Base-by-base conservation (phyloP, 176 grass and related monocot genomes). In the Carex kokanica region DNA sequence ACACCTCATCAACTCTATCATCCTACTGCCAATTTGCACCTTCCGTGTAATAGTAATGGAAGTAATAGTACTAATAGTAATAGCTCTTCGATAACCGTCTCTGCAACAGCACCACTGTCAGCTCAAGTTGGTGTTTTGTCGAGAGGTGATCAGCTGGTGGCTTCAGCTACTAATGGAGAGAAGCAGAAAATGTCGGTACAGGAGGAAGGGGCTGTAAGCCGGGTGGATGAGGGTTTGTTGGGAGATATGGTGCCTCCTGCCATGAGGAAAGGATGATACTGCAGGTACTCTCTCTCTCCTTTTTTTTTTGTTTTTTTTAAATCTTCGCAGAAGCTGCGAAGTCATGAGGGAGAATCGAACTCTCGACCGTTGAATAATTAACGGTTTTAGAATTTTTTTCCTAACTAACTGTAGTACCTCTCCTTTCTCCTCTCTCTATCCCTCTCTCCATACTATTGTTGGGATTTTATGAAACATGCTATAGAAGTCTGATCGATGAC, bases 171-270 rank as follows among this genome's bases (percentile, higher is more conserved):
- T 13, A 80, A 80, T 15, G 56, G 29, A 20, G 56, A 80, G 78
- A 60, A 80, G 17, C 52, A 0, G 29, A 40, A 52, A 47, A 38
- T 27, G 59, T 8, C 21, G n/a, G 38, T 64, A 16, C 40, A 64
- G 38, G 80, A 82, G 80, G 15, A 64, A 64, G 47, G 31, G 32
- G 59, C 21, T 49, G 38, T 41, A 27, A 24, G 62, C 60, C 41
- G 25, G 60, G 78, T 84, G 21, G 87, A 91, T 70, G 83, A 86
- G 86, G 91, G 94, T 20, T 81, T 97, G 12, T 85, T 97, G 40
- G 94, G 88, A 36, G 94, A 97, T 83, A 93, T 97, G 25, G 94
- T 97, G 61, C 91, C 89, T 83, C 89, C 90, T 81, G 87, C 85
- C 80, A 83, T 93, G 53, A 85, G 94, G 86, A 86, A 90, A 56